These are phyloP conservation scores for Colletotrichum graminicola DNA, from an alignment of 2,329 filamentous ascomycete genomes.

Conservation along the genomic window DNA sequence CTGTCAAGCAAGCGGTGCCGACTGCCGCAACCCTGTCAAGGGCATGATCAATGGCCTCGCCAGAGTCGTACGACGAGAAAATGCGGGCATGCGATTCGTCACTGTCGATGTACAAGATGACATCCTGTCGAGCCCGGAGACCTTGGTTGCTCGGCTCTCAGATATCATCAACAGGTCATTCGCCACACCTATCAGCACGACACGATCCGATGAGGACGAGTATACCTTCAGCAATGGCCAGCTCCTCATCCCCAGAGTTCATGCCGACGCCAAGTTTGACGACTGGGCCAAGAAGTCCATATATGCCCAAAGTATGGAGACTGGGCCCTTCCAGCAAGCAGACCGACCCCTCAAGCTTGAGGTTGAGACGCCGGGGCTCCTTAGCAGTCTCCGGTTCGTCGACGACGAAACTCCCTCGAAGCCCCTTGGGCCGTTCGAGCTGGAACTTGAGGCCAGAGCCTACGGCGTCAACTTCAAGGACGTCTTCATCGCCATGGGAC, in stretches of 20 bases:
- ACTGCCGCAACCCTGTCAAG: slow-evolving; percentile 22
- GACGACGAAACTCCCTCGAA: slow-evolving; percentile 31
- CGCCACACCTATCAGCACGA: neutral
- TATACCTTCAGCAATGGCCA: slow-evolving; percentile 17
- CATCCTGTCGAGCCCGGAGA: neutral
- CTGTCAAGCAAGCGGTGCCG: slow-evolving; percentile 10
- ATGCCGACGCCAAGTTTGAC: slow-evolving; percentile 17
- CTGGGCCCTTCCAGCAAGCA: slow-evolving; percentile 12
- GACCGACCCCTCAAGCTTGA: slow-evolving; percentile 38
- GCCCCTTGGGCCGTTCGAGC: slow-evolving; percentile 40
- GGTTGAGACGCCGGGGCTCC: slow-evolving; percentile 39
- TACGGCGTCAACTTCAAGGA: slow-evolving; percentile 46
- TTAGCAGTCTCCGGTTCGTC: slow-evolving; percentile 36
- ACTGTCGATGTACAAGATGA: slow-evolving; percentile 42
- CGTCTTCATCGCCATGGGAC: slow-evolving; percentile 46
- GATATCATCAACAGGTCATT: neutral
- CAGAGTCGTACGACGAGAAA: slow-evolving; percentile 45
- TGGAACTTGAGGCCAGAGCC: slow-evolving; percentile 43
- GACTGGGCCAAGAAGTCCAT: slow-evolving; percentile 7
- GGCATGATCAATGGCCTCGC: slow-evolving; percentile 43
- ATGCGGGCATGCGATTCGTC: slow-evolving; percentile 40
- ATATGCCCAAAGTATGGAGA: neutral
- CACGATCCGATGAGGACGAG: slow-evolving; percentile 10
- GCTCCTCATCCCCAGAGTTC: slow-evolving; percentile 21
- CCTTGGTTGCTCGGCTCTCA: neutral